phyloP scores from a whole-genome alignment of 2,329 filamentous ascomycete genomes.

The Penicillium polonicum region DNA sequence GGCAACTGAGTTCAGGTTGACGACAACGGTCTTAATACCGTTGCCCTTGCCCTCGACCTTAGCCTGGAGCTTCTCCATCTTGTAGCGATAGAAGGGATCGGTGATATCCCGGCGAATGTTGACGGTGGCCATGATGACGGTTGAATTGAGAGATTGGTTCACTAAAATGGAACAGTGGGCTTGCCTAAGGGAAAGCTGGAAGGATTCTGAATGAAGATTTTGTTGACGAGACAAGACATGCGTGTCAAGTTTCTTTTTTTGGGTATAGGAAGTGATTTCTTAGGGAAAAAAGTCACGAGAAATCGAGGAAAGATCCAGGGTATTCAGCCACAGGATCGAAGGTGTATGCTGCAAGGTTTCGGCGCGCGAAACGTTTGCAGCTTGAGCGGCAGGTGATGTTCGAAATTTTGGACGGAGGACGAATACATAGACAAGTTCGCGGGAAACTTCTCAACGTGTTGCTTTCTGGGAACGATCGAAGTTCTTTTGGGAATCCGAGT shows the following conservation, averaged over 20 bases:
- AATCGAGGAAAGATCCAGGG: constrained; percentile 25
- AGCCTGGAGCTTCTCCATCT: constrained; percentile 98
- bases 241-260: constrained; percentile 41
- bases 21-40: constrained; percentile 98
- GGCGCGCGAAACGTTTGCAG: constrained; percentile 95
- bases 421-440: constrained; percentile 91
- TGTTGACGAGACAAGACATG: constrained; percentile 59
- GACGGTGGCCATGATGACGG: constrained; percentile 87
- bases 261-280: constrained; percentile 38
- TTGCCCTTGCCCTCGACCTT: constrained; percentile 99
- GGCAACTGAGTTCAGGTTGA: constrained; percentile 93
- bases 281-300: constrained; percentile 27
- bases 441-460: constrained; percentile 32
- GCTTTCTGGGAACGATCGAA: constrained; percentile 39
- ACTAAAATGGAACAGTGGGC: constrained; percentile 29
- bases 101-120: constrained; percentile 98
- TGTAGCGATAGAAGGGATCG: constrained; percentile 99
- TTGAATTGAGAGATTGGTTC: constrained; percentile 25
- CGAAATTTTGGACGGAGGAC: constrained; percentile 91
- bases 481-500: constrained; percentile 30
- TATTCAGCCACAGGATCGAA: constrained; percentile 87
- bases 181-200: constrained; percentile 35
- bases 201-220: constrained; percentile 46
- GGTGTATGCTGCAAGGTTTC: constrained; percentile 87
- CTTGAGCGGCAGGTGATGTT: constrained; percentile 89